Conservation (phyloP, 225 moss, liverwort and hornwort species). For the Antitrichia curtipendula region DNA sequence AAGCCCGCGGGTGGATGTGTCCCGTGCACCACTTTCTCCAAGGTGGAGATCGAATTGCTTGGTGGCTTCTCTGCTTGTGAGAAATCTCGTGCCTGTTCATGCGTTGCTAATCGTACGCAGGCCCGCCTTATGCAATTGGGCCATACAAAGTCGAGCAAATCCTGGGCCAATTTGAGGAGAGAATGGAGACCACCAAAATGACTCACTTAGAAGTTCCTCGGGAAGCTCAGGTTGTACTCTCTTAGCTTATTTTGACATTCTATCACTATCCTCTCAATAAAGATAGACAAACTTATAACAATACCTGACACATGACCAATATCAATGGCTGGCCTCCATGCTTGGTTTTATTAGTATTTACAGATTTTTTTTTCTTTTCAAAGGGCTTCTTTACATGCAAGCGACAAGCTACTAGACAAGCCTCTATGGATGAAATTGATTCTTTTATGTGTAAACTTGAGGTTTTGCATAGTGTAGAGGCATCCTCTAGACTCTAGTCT, state of each 20-base stretch:
- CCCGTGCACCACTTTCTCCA: too few species aligned
- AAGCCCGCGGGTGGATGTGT: too few species aligned
- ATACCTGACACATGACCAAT: rapidly evolving
- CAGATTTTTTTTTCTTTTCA: not conserved
- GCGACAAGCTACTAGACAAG: not conserved
- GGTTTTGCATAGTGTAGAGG: not conserved
- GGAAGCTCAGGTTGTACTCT: too few species aligned
- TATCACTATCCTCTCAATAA: not conserved
- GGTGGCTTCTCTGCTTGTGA: too few species aligned
- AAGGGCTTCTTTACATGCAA: not conserved
- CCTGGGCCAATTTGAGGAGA: too few species aligned
- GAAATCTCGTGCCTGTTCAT: too few species aligned
- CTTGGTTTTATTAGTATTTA: not conserved
- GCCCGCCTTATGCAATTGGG: too few species aligned
- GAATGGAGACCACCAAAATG: too few species aligned
- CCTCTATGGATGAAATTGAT: not conserved
- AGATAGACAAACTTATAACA: not conserved
- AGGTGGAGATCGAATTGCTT: too few species aligned
- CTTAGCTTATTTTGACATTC: not conserved
- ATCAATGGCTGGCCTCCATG: not conserved
- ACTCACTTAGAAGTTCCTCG: too few species aligned
- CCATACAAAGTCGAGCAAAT: too few species aligned
- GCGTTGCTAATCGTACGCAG: too few species aligned
- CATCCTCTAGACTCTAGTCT: not conserved
- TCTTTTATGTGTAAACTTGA: not conserved